A percentile compares a stretch with the other conserved stretches of the same genome.
These are phyloP conservation scores for Malus orientalis DNA, from an alignment of 306 rosid genomes.

Conservation along the genomic window DNA sequence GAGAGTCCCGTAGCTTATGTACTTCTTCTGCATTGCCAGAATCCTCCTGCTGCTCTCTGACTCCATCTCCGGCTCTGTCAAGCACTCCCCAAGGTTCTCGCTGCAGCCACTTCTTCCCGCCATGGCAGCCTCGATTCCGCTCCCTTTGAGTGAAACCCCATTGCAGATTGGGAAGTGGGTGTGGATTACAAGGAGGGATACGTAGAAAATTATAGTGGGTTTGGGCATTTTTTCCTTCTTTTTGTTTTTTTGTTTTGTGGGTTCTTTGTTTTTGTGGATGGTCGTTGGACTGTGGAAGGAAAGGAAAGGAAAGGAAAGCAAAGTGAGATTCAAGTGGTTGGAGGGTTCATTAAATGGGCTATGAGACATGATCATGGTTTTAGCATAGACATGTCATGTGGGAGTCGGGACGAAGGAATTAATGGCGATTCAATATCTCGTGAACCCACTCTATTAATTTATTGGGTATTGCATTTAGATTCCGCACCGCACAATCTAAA, in stretches of 20 bases:
- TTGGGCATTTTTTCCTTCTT: constrained; percentile 27
- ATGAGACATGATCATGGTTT: not conserved
- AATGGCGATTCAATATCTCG: not conserved
- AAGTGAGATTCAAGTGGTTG: constrained; percentile 31
- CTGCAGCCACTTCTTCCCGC: constrained; percentile 40
- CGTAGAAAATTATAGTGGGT: constrained; percentile 19
- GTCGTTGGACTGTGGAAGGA: constrained; percentile 11
- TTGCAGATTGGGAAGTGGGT: constrained; percentile 36
- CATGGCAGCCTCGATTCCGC: constrained; percentile 30
- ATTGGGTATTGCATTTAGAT: too few relatives aligned
- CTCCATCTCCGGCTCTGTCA: constrained; percentile 45
- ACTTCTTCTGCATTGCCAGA: constrained; percentile 64
- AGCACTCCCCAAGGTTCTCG: constrained; percentile 50
- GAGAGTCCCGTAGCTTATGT: constrained; percentile 81
- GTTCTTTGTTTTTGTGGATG: not conserved
- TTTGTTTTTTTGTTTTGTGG: constrained; percentile 11
- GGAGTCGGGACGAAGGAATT: not conserved
- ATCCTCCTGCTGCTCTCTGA: constrained; percentile 69
- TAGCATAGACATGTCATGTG: not conserved
- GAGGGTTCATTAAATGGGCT: constrained; percentile 23
- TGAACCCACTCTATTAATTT: not conserved
- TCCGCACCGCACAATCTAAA: too few relatives aligned
- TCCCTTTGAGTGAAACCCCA: constrained; percentile 32
- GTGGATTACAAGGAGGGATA: constrained; percentile 36
- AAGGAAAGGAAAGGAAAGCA: not conserved